Base-by-base conservation (phyloP, 2,329 filamentous ascomycete species). In the Lasiodiplodia citricola region DNA sequence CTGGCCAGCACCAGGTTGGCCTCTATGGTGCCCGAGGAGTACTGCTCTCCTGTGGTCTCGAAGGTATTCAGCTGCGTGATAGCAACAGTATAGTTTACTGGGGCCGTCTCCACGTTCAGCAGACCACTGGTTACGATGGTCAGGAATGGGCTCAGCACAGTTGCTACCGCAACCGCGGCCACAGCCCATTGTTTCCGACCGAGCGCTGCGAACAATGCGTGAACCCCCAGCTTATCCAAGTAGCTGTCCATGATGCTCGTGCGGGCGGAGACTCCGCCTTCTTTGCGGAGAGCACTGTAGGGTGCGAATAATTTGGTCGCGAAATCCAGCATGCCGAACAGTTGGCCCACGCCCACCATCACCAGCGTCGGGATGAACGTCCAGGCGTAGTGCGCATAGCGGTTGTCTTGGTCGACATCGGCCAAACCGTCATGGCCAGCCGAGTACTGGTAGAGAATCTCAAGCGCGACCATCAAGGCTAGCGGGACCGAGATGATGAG, bases 341-440 rank as follows among this genome's bases (percentile, higher is more conserved):
- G 18, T n/a, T 47, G 47, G 2, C 44, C 62, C 11, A 65, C 28
- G 2, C 18, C 62, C 28, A 35, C 31, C 47, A 65, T 54, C 5
- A 21, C 13, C 13, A 41, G 31, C 6, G 62, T 51, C 4, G 63
- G 50, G 21, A 55, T 35, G 14, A 41, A 66, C 0, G 52, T 66
- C 63, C 63, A 66, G 4, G 31, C 35, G 21, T 66, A 66, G 23
- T 66, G 47, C 2, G n/a, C 21, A 14, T 41, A 66, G 28, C 35
- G 58, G 8, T 28, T 55, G 11, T 25, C 23, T 3, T 14, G 16
- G 13, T 41, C 50, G n/a, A 65, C n/a, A 13, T 41, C 23, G 2
- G 50, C 50, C 21, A 66, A n/a, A 8, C 63, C 35, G 21, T 31
- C 47, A 8, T 66, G 21, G 16, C 31, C 7, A 4, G 28, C 31